phyloP scores from a whole-genome alignment of 208 protist species.

The Cochliopodium minus region DNA sequence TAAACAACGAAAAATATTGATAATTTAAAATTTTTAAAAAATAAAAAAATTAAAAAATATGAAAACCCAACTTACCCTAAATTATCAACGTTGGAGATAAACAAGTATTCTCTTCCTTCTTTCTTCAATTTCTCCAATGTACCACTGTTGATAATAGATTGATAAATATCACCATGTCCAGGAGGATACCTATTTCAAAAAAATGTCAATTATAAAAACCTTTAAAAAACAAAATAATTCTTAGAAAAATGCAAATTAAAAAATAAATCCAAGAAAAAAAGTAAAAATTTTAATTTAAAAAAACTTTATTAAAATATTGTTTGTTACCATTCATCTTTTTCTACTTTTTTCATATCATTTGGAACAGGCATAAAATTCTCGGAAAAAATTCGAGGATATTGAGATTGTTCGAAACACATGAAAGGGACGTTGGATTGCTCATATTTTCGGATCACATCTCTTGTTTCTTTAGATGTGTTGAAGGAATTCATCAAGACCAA shows the following conservation, averaged over 20 bases:
- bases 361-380: conserved; percentile 42
- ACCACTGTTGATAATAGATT: conserved; percentile 64
- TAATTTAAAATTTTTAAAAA: conserved; percentile 8
- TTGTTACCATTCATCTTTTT: conserved; percentile 3
- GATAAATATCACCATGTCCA: conserved; percentile 96
- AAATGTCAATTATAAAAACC: no score
- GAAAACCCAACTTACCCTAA: conserved; percentile 73
- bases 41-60: conserved; percentile 18
- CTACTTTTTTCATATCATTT: background rate
- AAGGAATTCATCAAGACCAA: conserved; percentile 98
- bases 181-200: conserved; percentile 94
- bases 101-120: conserved; percentile 83
- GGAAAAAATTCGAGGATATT: conserved; percentile 43
- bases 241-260: no score
- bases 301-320: background rate
- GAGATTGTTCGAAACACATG: conserved; percentile 47
- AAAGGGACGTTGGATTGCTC: conserved; percentile 31
- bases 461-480: conserved; percentile 77
- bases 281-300: background rate
- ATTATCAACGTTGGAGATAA: conserved; percentile 98
- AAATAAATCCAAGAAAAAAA: no score
- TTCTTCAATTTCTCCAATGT: conserved; percentile 44
- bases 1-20: no score
- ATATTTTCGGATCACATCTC: conserved; percentile 41
- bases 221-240: no score